Evolutionary conservation across 2,329 filamentous ascomycete species (phyloP).

Genomic region (Apiospora sp.): DNA sequence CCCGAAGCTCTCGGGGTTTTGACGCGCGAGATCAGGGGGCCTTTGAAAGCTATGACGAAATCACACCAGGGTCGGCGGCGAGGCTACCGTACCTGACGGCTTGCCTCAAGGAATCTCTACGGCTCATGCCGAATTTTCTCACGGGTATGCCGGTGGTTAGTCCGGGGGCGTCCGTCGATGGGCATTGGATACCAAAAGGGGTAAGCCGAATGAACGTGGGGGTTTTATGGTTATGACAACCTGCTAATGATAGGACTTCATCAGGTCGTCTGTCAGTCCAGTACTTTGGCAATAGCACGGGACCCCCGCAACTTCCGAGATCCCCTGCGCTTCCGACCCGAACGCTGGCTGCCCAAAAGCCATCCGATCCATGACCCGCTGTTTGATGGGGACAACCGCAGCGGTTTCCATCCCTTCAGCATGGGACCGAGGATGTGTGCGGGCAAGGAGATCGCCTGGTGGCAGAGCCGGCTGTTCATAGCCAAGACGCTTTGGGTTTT

Average conservation of each 20-base stretch:
- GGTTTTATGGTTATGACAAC: not conserved
- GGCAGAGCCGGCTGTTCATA: constrained; percentile 28
- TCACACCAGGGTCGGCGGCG: not conserved
- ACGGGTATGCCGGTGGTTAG: constrained; percentile 35
- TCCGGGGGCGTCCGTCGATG: constrained; percentile 37
- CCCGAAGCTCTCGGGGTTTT: not conserved
- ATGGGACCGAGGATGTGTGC: constrained; percentile 30
- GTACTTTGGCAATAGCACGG: not conserved
- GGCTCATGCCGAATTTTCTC: constrained; percentile 29
- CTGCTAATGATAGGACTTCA: not conserved
- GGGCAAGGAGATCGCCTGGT: constrained; percentile 27
- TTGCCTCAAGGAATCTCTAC: constrained; percentile 40
- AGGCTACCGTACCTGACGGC: constrained; percentile 43
- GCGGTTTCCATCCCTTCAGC: constrained; percentile 31
- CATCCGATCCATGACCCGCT: not conserved
- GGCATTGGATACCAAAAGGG: constrained; percentile 35
- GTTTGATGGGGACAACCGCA: constrained; percentile 23
- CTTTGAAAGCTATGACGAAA: not conserved
- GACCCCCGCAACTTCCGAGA: not conserved
- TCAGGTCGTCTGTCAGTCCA: not conserved
- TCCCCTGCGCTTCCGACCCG: not conserved
- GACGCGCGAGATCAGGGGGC: not conserved
- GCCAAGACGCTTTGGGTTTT: constrained; percentile 32
- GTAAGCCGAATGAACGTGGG: constrained; percentile 25
- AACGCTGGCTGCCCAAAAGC: not conserved